These are phyloP conservation scores for Macadamia tetraphylla DNA, from an alignment of 164 flowering plant genomes.

Conservation along the genomic window DNA sequence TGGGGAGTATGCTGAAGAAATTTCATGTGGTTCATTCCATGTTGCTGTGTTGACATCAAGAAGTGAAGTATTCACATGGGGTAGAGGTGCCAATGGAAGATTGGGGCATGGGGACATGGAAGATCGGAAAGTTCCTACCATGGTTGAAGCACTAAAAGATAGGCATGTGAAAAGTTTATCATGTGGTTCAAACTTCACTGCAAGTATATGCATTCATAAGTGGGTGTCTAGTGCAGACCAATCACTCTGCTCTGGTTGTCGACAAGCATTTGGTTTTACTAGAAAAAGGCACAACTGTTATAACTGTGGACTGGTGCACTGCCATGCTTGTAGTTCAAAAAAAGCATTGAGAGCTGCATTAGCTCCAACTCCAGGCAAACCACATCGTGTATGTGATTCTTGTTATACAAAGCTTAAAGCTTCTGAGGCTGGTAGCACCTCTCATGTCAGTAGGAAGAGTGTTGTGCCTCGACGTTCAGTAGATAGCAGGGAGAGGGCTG, in stretches of 20 bases:
- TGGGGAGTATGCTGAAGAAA: slow-evolving; percentile 18
- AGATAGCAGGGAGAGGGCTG: not conserved
- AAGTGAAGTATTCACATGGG: slow-evolving; percentile 30
- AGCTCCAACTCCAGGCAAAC: slow-evolving; percentile 25
- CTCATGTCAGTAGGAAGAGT: not conserved
- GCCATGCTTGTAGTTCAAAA: slow-evolving; percentile 29
- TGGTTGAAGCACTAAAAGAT: slow-evolving; percentile 25
- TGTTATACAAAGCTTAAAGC: slow-evolving; percentile 20
- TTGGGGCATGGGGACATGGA: slow-evolving; percentile 30
- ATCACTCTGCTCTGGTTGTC: slow-evolving; percentile 25
- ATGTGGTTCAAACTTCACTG: slow-evolving; percentile 32
- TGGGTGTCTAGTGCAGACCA: slow-evolving; percentile 28
- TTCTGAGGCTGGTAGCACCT: not conserved
- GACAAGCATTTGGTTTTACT: slow-evolving; percentile 22
- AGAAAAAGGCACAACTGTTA: slow-evolving; percentile 30
- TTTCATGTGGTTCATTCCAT: slow-evolving; percentile 27
- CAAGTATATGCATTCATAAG: slow-evolving; percentile 26
- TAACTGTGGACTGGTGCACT: slow-evolving; percentile 25
- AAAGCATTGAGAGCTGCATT: slow-evolving; percentile 22
- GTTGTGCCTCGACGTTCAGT: not conserved
- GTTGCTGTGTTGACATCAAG: slow-evolving; percentile 25
- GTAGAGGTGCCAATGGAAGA: slow-evolving; percentile 30
- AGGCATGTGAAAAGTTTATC: slow-evolving; percentile 24
- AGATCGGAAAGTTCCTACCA: slow-evolving; percentile 20
- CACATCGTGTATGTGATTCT: slow-evolving; percentile 25